Percentiles rank a stretch among this genome's conserved stretches.
These are phyloP conservation scores for Pharus latifolius DNA, from an alignment of 176 grass and related monocot genomes.

Conservation along the genomic window DNA sequence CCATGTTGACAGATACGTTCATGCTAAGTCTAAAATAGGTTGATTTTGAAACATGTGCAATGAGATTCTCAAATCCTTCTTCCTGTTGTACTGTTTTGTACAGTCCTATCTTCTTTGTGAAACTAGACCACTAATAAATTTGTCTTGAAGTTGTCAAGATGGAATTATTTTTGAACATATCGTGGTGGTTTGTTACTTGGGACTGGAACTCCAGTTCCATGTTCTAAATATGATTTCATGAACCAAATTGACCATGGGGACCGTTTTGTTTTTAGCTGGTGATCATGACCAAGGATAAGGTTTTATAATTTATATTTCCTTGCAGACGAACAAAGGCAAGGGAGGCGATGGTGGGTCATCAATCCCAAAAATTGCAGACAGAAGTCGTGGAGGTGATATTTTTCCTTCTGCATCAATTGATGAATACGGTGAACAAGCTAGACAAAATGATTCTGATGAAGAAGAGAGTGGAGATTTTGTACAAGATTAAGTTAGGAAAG, in stretches of 20 bases:
- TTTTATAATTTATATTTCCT: background rate
- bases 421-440: constrained; percentile 51
- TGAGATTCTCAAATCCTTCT: background rate
- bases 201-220: background rate
- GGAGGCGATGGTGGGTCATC: constrained; percentile 17
- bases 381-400: constrained; percentile 62
- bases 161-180: background rate
- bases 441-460: constrained; percentile 29
- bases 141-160: background rate
- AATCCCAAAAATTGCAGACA: constrained; percentile 62
- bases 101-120: no score
- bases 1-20: background rate
- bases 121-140: background rate
- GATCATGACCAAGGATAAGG: background rate
- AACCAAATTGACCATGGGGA: background rate
- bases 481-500: constrained; percentile 11
- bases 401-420: constrained; percentile 51
- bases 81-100: background rate
- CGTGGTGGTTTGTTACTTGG: background rate
- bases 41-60: background rate
- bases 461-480: constrained; percentile 31
- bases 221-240: background rate
- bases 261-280: background rate
- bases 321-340: constrained; percentile 72
- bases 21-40: background rate